Evolutionary conservation across 2,329 filamentous ascomycete species (phyloP), one percentile per base, ranked within the genome.

Genomic region (Trichoderma aggressivum): DNA sequence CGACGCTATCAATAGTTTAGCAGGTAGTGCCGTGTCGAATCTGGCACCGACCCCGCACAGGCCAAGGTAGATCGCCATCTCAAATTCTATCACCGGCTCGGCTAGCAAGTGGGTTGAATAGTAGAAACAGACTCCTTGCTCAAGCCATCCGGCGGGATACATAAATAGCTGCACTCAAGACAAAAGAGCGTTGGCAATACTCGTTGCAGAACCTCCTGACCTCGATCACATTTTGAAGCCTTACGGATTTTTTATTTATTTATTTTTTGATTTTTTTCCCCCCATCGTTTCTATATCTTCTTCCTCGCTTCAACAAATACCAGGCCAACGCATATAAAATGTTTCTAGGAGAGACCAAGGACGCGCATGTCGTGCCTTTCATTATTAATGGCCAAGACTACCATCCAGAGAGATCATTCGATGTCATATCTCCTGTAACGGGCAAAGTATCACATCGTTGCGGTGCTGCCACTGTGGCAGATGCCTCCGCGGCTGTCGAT

Each of bases 391-490:
- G 84, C 58, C 75, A 79, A 75, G 84, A 88, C 70, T 77, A 84
- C 67, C 78, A 76, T 7, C 84, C 86, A 3, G 76, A 78, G 2
- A 83, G 81, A 39, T 85, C 84, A 34, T 89, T 89, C 75, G 79
- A 86, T 63, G 86, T 93, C 43, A 80, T 84, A 73, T 88, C 84
- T 63, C 91, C 91, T 3, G 77, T 62, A 76, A 88, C 79, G 75
- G 88, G 78, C 28, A 77, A 86, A 16, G 78, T 89, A 50, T 84
- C 90, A 77, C 83, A 87, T 73, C 84, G 85, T 70, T 88, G 87
- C 71, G 84, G 86, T 39, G 88, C 87, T 39, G 88, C 89, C 3
- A 82, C 86, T 47, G 87, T 87, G 60, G 80, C 82, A 3, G 84
- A 88, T 73, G 90, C 90, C 32, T 80, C 86, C 21, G 80, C 82